Evolutionary conservation across 2,329 filamentous ascomycete genomes (phyloP).

Genomic region (Arachnopeziza araneosa): DNA sequence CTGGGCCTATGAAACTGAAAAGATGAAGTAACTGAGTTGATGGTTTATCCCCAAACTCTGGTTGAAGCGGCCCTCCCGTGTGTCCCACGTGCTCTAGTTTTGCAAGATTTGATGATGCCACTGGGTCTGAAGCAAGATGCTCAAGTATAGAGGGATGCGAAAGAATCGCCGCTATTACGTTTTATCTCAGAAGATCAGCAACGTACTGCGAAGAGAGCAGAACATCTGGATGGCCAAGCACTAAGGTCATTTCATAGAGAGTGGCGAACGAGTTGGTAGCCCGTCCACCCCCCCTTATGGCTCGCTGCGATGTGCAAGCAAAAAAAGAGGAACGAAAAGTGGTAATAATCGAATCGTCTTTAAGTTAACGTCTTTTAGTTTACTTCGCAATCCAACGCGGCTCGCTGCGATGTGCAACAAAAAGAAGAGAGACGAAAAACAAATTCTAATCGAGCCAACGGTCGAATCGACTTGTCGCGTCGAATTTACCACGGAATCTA

Average conservation of each 20-base stretch:
- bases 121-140: slow-evolving; percentile 6
- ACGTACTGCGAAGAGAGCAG: slow-evolving; percentile 7
- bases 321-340: no score
- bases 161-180: neutral
- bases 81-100: slow-evolving; percentile 13
- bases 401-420: no score
- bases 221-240: slow-evolving; percentile 7
- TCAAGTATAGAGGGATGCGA: slow-evolving; percentile 12
- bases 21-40: neutral
- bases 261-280: neutral
- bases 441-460: no score
- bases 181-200: slow-evolving; percentile 3
- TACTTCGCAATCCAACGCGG: no score
- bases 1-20: slow-evolving; percentile 9
- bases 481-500: no score
- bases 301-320: neutral
- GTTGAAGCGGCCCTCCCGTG: slow-evolving; percentile 8
- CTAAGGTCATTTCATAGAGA: slow-evolving; percentile 5
- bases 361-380: no score
- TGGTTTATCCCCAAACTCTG: slow-evolving; percentile 1
- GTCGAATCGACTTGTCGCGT: no score
- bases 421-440: no score
- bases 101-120: neutral
- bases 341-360: no score
- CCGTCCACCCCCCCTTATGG: slow-evolving; percentile 3